These are phyloP conservation scores for Wakefieldia striispora DNA, from an alignment of 768 basidiomycete genomes.

Conservation along the genomic window DNA sequence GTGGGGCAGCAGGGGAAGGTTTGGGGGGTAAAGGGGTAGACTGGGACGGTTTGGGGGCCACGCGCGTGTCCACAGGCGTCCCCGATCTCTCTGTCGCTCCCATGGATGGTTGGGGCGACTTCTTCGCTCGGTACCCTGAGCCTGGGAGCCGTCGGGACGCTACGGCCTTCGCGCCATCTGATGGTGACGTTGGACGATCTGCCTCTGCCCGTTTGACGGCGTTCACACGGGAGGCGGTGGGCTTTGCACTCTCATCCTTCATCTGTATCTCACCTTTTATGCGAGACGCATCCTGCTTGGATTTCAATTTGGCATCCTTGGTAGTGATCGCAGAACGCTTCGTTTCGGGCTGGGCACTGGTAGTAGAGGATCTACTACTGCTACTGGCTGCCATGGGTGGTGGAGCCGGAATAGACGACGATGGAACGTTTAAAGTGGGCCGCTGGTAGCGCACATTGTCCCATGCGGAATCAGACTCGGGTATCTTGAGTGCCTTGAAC, in stretches of 20 bases:
- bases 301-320: conserved; percentile 45
- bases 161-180: conserved; percentile 17
- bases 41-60: conserved; percentile 23
- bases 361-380: conserved; percentile 21
- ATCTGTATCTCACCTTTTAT: conserved; percentile 38
- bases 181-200: conserved; percentile 21
- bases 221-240: conserved; percentile 30
- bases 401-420: conserved; percentile 12
- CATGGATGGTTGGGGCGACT: conserved; percentile 24
- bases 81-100: conserved; percentile 23
- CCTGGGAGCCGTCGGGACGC: conserved; percentile 42
- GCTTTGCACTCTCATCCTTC: conserved; percentile 36
- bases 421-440: conserved; percentile 10
- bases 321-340: conserved; percentile 47
- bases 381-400: conserved; percentile 17
- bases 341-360: conserved; percentile 29
- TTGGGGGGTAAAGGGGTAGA: conserved; percentile 35
- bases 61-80: conserved; percentile 29
- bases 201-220: conserved; percentile 28
- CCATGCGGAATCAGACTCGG: conserved; percentile 65
- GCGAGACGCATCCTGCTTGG: conserved; percentile 23
- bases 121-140: conserved; percentile 45
- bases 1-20: conserved; percentile 29
- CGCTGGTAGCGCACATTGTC: conserved; percentile 42
- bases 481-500: conserved; percentile 51